These are phyloP conservation scores for Cucumis hystrix DNA, from an alignment of 306 rosid species.

Conservation along the genomic window DNA sequence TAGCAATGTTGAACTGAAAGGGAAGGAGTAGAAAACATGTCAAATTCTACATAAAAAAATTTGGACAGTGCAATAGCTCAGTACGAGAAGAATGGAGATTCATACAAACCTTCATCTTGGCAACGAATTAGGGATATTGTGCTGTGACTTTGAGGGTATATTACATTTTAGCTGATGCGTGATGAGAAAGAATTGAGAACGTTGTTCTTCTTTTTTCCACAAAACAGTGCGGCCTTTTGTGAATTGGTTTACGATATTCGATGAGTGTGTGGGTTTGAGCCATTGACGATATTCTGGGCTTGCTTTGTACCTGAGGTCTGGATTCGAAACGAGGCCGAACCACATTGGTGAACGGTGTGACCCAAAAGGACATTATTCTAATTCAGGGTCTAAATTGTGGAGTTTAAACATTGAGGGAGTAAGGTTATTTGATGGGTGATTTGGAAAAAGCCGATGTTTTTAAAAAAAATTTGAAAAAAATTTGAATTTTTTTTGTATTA, in stretches of 20 bases:
- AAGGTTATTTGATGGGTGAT: no score
- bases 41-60: not conserved
- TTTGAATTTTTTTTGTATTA: no score
- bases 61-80: not conserved
- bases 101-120: not conserved
- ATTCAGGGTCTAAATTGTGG: no score
- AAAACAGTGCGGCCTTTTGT: not conserved
- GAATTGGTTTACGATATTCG: not conserved
- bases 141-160: not conserved
- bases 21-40: not conserved
- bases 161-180: not conserved
- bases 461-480: no score
- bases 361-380: no score
- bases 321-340: not conserved
- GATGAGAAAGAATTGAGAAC: not conserved
- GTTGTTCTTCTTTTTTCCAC: not conserved
- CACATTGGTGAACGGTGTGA: not conserved
- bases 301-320: not conserved
- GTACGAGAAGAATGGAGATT: not conserved
- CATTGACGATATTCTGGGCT: not conserved
- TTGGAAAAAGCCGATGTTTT: no score
- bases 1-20: slow-evolving; percentile 43
- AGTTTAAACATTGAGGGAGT: no score
- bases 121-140: no score
- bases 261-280: not conserved